Conservation (phyloP, 176 grass and related monocot genomes). For the Themeda triandra region DNA sequence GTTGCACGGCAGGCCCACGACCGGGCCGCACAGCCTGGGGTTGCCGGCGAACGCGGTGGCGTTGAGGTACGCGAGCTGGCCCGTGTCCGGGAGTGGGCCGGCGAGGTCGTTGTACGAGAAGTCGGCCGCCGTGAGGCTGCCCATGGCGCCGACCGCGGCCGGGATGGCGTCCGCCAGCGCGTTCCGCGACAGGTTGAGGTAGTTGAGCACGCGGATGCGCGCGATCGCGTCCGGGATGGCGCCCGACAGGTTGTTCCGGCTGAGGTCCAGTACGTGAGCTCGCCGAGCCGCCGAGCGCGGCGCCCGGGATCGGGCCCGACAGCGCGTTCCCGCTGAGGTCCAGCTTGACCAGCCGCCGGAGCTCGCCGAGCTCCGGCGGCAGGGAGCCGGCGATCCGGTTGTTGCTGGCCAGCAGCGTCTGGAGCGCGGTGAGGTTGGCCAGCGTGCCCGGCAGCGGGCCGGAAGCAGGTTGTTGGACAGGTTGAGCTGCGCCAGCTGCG, state of each 20-base stretch:
- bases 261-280: constrained; percentile 92
- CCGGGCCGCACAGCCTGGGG: constrained; percentile 55
- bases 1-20: constrained; percentile 44
- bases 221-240: constrained; percentile 55
- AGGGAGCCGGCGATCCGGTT: constrained; percentile 60
- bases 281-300: constrained; percentile 39
- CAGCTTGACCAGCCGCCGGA: constrained; percentile 69
- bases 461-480: constrained; percentile 82
- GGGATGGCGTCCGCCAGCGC: constrained; percentile 62
- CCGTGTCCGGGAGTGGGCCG: constrained; percentile 53
- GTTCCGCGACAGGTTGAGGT: constrained; percentile 82
- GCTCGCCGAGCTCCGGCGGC: constrained; percentile 43
- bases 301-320: constrained; percentile 45
- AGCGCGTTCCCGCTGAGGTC: constrained; percentile 64
- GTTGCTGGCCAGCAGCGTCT: constrained; percentile 60
- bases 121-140: constrained; percentile 77
- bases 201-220: constrained; percentile 62
- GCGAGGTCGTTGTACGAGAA: constrained; percentile 89
- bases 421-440: constrained; percentile 57
- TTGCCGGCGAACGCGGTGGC: constrained; percentile 77
- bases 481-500: constrained; percentile 82
- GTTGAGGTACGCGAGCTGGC: constrained; percentile 84
- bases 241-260: constrained; percentile 71
- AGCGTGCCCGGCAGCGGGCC: constrained; percentile 60
- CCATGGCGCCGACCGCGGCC: constrained; percentile 55